Evolutionary conservation across 352 stramenopile species (phyloP).

Genomic region (Hyaloperonospora arabidopsidis): DNA sequence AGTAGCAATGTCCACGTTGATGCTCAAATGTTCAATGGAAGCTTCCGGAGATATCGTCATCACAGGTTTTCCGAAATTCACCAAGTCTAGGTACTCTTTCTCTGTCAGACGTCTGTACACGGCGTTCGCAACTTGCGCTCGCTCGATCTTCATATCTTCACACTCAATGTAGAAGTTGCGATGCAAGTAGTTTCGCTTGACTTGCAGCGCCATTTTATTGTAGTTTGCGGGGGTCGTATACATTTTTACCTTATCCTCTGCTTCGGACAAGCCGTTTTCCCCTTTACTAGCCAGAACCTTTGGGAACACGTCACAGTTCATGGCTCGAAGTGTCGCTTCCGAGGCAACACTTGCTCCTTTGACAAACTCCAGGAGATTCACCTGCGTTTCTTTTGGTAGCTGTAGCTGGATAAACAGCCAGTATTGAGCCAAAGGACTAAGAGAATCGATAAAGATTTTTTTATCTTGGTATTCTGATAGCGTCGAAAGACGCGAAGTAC

Average conservation of each 20-base stretch:
- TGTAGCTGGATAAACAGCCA: constrained; percentile 34
- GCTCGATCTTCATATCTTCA: constrained; percentile 29
- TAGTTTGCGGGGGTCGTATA: constrained; percentile 27
- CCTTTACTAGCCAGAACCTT: constrained; percentile 29
- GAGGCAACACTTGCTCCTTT: constrained; percentile 30
- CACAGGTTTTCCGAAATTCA: constrained; percentile 11
- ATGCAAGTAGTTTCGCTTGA: constrained; percentile 41
- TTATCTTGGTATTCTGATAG: constrained; percentile 33
- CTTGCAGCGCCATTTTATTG: constrained; percentile 32
- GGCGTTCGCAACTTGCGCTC: constrained; percentile 25
- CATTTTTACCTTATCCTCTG: constrained; percentile 15
- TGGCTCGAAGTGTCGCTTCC: constrained; percentile 28
- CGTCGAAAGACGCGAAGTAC: constrained; percentile 13
- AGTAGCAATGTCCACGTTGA: constrained; percentile 33
- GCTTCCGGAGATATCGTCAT: constrained; percentile 3
- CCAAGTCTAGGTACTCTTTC: constrained; percentile 29
- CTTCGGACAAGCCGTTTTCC: constrained; percentile 19
- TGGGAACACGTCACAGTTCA: constrained; percentile 32
- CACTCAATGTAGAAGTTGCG: constrained; percentile 35
- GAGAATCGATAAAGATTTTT: constrained; percentile 16
- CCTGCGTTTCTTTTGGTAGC: constrained; percentile 25
- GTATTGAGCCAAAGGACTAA: constrained; percentile 6
- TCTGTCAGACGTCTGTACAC: constrained; percentile 37
- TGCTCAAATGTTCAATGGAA: constrained; percentile 31
- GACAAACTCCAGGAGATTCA: constrained; percentile 42